Conservation (phyloP, 2,329 filamentous ascomycete genomes). For the Beauveria bassiana region DNA sequence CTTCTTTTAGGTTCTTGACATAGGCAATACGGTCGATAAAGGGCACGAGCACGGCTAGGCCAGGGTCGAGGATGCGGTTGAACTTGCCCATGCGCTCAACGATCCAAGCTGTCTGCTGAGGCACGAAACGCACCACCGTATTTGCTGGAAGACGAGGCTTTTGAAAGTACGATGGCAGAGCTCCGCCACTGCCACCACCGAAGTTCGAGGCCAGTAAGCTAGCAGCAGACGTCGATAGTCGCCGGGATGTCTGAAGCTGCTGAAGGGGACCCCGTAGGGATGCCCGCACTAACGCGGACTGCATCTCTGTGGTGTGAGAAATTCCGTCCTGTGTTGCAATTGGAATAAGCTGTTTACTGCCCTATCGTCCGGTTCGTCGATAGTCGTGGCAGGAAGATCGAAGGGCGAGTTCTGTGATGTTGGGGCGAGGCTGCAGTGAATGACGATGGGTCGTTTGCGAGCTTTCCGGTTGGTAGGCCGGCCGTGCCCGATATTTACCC, state of each 20-base stretch:
- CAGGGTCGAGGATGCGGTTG: conserved; percentile 84
- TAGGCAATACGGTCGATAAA: conserved; percentile 95
- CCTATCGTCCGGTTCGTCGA: background rate
- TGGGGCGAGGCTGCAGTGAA: background rate
- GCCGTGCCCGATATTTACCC: conserved; percentile 6
- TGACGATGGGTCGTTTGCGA: background rate
- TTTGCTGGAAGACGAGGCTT: conserved; percentile 73
- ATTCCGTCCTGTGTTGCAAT: background rate
- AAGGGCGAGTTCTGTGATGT: background rate
- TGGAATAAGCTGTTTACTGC: background rate
- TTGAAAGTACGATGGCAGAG: conserved; percentile 70
- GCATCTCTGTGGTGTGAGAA: conserved; percentile 17
- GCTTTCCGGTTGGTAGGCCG: background rate
- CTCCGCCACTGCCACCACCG: conserved; percentile 19
- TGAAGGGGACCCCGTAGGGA: conserved; percentile 19
- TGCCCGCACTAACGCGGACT: conserved; percentile 23
- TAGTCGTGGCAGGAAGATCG: background rate
- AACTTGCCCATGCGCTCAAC: conserved; percentile 99
- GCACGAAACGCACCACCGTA: conserved; percentile 91
- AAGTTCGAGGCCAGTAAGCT: conserved; percentile 27
- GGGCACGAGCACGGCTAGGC: conserved; percentile 79
- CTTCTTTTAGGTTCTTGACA: conserved; percentile 95
- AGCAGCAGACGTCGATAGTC: conserved; percentile 25
- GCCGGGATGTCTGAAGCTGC: conserved; percentile 18
- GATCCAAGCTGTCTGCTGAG: conserved; percentile 99